Conservation (phyloP, 768 basidiomycete species). For the Cystoderma amianthinum region DNA sequence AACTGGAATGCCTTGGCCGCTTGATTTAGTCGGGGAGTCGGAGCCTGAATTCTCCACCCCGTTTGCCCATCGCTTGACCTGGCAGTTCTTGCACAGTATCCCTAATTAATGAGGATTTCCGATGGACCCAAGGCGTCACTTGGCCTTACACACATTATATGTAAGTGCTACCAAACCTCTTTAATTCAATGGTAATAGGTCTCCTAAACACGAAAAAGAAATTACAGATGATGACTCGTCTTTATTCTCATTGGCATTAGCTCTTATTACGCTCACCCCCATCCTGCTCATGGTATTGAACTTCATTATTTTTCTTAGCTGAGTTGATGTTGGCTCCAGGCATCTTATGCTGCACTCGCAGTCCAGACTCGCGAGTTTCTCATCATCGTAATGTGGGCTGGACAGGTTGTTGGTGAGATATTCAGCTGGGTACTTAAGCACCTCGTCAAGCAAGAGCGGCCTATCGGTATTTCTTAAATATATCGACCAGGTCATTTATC, state of each 20-base stretch:
- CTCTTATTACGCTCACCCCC: constrained; percentile 60
- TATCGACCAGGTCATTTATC: constrained; percentile 1
- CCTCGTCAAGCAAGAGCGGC: constrained; percentile 60
- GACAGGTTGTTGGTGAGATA: constrained; percentile 66
- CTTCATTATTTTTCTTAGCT: no score
- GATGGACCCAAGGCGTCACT: constrained; percentile 38
- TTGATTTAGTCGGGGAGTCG: no score
- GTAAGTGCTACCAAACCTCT: constrained; percentile 25
- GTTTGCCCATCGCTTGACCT: no score
- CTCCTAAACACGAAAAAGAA: constrained; percentile 1
- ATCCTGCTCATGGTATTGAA: constrained; percentile 74
- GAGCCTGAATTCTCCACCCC: no score
- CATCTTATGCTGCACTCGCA: constrained; percentile 71
- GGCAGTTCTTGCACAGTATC: no score
- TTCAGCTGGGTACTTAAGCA: constrained; percentile 68
- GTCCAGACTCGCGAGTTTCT: constrained; percentile 73
- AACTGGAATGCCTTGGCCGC: no score
- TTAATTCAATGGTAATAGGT: no score
- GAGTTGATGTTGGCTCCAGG: no score
- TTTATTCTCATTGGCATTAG: constrained; percentile 45
- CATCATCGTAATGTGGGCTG: constrained; percentile 81
- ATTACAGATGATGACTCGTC: constrained; percentile 56
- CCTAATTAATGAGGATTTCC: constrained; percentile 7
- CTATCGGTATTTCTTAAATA: constrained; percentile 38
- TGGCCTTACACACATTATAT: constrained; percentile 63